Conservation (phyloP, 192 early-diverging fungal species). For the Backusella morwellensis region DNA sequence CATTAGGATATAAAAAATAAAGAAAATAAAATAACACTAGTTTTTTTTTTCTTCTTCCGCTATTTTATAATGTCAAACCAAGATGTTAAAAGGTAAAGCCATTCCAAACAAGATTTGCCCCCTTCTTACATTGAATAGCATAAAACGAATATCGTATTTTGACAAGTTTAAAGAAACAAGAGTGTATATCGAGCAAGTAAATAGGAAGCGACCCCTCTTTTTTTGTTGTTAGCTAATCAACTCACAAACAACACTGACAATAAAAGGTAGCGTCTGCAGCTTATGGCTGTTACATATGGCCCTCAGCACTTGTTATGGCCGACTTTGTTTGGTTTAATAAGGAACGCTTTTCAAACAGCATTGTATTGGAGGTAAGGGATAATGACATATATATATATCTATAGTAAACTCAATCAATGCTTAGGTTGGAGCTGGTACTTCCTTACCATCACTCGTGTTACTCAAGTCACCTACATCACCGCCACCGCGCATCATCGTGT, state of each 20-base stretch:
- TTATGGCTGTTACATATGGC: conserved; percentile 74
- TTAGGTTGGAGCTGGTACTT: conserved; percentile 62
- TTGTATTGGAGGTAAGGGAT: conserved; percentile 36
- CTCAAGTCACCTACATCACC: conserved; percentile 20
- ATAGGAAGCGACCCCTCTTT: neutral
- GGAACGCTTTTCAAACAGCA: conserved; percentile 29
- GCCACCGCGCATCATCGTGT: conserved; percentile 33
- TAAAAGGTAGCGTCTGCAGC: conserved; percentile 49
- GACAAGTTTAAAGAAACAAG: neutral
- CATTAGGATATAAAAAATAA: neutral
- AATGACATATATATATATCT: no score
- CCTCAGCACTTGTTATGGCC: conserved; percentile 62
- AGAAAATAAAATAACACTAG: neutral
- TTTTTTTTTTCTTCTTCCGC: neutral
- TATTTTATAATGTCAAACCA: neutral
- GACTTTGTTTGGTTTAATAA: conserved; percentile 50
- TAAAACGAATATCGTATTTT: neutral
- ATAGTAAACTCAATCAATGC: no score
- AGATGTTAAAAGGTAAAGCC: neutral
- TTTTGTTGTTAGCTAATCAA: neutral
- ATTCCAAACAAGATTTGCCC: no score
- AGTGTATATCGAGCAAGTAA: neutral
- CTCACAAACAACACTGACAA: neutral
- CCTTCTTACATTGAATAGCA: neutral
- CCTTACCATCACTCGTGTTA: conserved; percentile 60